Evolutionary conservation across 2,329 filamentous ascomycete species (phyloP), one percentile per base, ranked within the genome.

Genomic region (Pseudogymnoascus sp.): DNA sequence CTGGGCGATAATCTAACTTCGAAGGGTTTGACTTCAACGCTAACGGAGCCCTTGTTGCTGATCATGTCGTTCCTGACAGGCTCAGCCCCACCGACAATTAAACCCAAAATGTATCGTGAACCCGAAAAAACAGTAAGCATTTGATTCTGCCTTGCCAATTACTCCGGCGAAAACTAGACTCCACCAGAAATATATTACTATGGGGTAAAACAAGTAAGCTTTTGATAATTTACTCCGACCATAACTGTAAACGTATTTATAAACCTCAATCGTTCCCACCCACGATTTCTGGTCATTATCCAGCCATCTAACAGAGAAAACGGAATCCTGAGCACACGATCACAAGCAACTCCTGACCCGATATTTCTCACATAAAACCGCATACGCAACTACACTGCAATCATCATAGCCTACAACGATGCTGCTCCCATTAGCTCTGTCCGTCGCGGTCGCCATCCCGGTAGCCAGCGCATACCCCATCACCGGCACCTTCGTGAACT

Each of bases 401-500:
- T 31, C n/a, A 5, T 28, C 51, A 34, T 28, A 31, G 25, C n/a
- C 23, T 16, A 54, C 2, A n/a, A 19, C n/a, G 8, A 57, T 57
- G 51, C 7, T 19, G 21, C 51, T 57, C 10, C 25, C 51, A 7
- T 6, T 57, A 34, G 51, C 21, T 19, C n/a, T 57, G n/a, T 25
- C 25, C 10, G n/a, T 21, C 60, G 60, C 60, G 16, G 8, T 28
- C 7, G 60, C 16, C 7, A 21, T 61, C 5, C 39, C 60, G 5
- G 8, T 31, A 45, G 34, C 60, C 14, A 63, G 13, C 48, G 21
- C 61, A 11, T 63, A 63, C 11, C 61, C 61, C 21, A 63, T 63
- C 13, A 63, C 45, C 6, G 61, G 21, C 61, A 48, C 37, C 25
- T 21, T 16, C 8, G 62, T 65, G 23, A 64, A 54, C 41, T 65